Base-by-base conservation (phyloP, 1,139 yeast genomes). In the Geotrichum phurueaensis region DNA sequence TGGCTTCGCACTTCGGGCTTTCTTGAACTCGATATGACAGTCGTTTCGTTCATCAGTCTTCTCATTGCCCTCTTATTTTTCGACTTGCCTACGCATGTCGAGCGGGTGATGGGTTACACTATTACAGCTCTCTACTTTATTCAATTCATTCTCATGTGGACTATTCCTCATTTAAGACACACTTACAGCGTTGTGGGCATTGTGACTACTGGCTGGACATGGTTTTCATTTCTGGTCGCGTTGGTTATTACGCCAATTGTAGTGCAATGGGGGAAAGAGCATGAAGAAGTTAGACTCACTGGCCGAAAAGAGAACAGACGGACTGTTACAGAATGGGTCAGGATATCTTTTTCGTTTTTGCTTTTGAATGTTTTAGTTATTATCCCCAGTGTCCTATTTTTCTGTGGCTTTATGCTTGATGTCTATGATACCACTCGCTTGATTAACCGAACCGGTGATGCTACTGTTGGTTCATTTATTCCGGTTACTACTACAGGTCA, bases 221-320 rank as follows among this genome's bases (percentile, higher is more conserved):
- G 82, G 0, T 66, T 79, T 18, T 81, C 82, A 43, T 75, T 81
- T 20, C 69, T 78, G 15, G 75, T 83, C 66, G 80, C 81, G 45
- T 36, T 59, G 29, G 79, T 85, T 27, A 70, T 80, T 53, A 79
- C 83, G 29, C 87, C 84, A 66, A 78, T 78, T 63, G 74, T 79
- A 63, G 88, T 83, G 15, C 84, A 81, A 65, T 70, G 75, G 66
- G 84, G 83, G 2, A 81, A 81, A 63, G 73, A 73, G 20, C 75
- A 75, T 57, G 87, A 83, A 66, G 87, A 84, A 66, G 80, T 83
- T 36, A 76, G 80, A 60, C 77, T 79, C 61, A 81, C 86, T 1
- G 89, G 87, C 0, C 75, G 89, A 55, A 78, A 79, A 20, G 87
- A 83, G 69, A 79, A 82, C 47, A 76, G 89, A 64, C 78, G 81